These are phyloP conservation scores for Leptographium lundbergii DNA, from an alignment of 2,329 filamentous ascomycete species.

Conservation along the genomic window DNA sequence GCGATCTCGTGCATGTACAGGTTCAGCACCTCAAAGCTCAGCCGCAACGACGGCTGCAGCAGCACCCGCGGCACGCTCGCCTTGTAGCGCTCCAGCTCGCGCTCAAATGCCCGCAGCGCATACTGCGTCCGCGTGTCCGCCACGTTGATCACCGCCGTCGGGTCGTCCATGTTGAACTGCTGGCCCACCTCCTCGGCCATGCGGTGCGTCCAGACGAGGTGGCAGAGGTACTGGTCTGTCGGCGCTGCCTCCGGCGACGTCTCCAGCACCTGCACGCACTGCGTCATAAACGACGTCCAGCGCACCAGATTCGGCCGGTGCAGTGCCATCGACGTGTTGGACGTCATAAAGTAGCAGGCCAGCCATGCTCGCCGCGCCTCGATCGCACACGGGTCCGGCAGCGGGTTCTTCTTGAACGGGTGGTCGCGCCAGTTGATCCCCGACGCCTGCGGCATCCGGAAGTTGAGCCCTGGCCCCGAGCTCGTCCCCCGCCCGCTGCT, in stretches of 20 bases:
- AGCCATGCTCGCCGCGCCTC: constrained; percentile 47
- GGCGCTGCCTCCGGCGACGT: constrained; percentile 40
- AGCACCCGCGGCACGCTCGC: constrained; percentile 38
- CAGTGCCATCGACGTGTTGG: constrained; percentile 48
- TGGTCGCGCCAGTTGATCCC: constrained; percentile 26
- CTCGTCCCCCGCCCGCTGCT: background rate
- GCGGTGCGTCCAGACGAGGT: constrained; percentile 45
- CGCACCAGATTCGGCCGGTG: constrained; percentile 47
- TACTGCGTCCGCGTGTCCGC: constrained; percentile 52
- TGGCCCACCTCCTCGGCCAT: constrained; percentile 56
- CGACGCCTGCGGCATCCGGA: background rate
- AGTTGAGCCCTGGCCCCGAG: too few relatives aligned
- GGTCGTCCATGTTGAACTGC: constrained; percentile 56
- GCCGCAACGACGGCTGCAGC: constrained; percentile 42
- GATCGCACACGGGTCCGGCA: constrained; percentile 38
- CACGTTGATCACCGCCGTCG: constrained; percentile 38
- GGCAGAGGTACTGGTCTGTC: constrained; percentile 44
- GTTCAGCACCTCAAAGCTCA: constrained; percentile 53
- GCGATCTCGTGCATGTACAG: constrained; percentile 68
- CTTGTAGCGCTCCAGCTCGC: constrained; percentile 48
- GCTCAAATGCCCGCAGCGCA: constrained; percentile 51
- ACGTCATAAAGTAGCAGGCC: constrained; percentile 44
- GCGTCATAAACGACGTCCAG: constrained; percentile 47
- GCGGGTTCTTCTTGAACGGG: constrained; percentile 26
- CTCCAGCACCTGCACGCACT: constrained; percentile 44